Evolutionary conservation across 352 stramenopile genomes (phyloP).

Genomic region (Phytophthora rubi): DNA sequence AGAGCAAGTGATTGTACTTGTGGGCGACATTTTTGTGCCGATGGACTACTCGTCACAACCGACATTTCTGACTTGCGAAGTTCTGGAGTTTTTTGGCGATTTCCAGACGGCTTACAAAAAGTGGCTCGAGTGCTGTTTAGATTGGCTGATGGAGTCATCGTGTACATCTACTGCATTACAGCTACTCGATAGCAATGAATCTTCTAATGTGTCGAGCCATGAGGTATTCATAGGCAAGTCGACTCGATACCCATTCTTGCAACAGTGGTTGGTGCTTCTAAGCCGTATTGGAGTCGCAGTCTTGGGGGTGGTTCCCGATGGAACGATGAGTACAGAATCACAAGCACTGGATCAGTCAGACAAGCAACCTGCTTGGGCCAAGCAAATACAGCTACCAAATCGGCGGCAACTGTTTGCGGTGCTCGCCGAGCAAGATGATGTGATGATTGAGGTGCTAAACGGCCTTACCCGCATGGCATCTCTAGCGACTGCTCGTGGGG

Average conservation of each 20-base stretch:
- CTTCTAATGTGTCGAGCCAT: conserved; percentile 29
- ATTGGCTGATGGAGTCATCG: conserved; percentile 33
- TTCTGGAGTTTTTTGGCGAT: conserved; percentile 42
- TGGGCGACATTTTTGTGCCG: conserved; percentile 21
- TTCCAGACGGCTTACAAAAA: conserved; percentile 37
- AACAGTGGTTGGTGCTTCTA: conserved; percentile 60
- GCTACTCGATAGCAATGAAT: conserved; percentile 24
- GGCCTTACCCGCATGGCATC: conserved; percentile 40
- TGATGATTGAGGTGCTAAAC: conserved; percentile 69
- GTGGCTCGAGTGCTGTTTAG: conserved; percentile 36
- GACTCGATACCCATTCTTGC: conserved; percentile 59
- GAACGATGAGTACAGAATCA: not conserved
- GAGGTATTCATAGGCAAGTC: conserved; percentile 44
- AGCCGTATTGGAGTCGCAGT: conserved; percentile 34
- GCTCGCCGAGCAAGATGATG: conserved; percentile 73
- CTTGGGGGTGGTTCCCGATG: conserved; percentile 10
- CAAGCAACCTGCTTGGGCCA: not conserved
- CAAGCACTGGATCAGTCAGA: not conserved
- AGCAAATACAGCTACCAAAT: conserved; percentile 27
- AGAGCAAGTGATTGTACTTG: conserved; percentile 25
- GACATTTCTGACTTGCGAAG: conserved; percentile 54
- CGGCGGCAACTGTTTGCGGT: conserved; percentile 51
- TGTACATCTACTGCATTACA: conserved; percentile 36
- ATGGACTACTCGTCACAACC: conserved; percentile 37
- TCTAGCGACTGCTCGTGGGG: not conserved